These are phyloP conservation scores for sunflower (Helianthus annuus) DNA, from an alignment of 129 eudicot species.

Conservation along the genomic window DNA sequence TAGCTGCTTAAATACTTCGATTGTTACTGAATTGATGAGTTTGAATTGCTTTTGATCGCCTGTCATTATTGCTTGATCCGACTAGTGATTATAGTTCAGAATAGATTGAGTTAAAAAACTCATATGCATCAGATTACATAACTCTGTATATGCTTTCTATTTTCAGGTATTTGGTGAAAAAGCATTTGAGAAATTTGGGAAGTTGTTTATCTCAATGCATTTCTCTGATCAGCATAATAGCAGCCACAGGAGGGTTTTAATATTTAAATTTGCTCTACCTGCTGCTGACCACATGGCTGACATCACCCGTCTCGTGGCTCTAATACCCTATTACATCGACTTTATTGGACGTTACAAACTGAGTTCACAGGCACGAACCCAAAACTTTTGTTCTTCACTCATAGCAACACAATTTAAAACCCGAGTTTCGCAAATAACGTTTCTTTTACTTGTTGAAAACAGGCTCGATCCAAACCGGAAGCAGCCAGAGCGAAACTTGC, in stretches of 20 bases:
- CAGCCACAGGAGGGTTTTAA: conserved; percentile 63
- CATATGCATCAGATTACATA: neutral
- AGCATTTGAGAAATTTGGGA: conserved; percentile 77
- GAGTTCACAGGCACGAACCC: conserved; percentile 66
- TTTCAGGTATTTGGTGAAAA: conserved; percentile 85
- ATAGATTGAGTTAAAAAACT: neutral
- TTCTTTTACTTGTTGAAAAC: conserved; percentile 12
- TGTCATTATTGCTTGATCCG: neutral
- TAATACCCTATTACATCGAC: conserved; percentile 86
- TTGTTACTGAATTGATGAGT: neutral
- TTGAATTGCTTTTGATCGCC: neutral
- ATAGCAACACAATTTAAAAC: neutral
- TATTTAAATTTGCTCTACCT: conserved; percentile 90
- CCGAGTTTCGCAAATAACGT: conserved; percentile 7
- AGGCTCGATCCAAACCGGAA: conserved; percentile 93
- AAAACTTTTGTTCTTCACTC: conserved; percentile 12
- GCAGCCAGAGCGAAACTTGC: conserved; percentile 81
- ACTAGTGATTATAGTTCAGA: neutral
- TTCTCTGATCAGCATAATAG: conserved; percentile 86
- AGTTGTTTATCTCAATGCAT: conserved; percentile 83
- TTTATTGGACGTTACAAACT: conserved; percentile 83
- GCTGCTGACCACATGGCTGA: conserved; percentile 67
- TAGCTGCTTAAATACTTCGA: neutral
- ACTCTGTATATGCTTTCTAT: neutral
- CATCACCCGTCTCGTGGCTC: conserved; percentile 76